Conservation (phyloP, 495 filamentous ascomycete genomes). For the Penicillium goetzii region DNA sequence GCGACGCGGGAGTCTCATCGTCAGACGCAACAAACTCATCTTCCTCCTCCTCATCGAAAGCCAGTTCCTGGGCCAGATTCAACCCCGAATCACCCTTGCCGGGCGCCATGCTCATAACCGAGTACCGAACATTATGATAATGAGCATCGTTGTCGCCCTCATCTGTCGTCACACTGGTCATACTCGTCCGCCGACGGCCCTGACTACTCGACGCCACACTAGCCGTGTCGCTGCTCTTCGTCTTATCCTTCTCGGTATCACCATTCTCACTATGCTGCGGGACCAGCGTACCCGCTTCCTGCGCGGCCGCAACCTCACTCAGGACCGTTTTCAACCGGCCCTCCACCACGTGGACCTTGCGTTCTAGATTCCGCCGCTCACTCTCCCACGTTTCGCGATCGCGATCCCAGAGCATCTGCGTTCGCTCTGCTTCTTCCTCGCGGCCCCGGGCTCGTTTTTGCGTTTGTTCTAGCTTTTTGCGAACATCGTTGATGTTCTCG, state of each 20-base stretch:
- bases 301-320: constrained; percentile 78
- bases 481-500: constrained; percentile 71
- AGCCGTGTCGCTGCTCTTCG: constrained; percentile 67
- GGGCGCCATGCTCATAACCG: constrained; percentile 57
- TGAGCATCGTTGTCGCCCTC: constrained; percentile 41
- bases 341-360: constrained; percentile 84
- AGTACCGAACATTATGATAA: constrained; percentile 61
- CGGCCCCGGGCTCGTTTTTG: constrained; percentile 78
- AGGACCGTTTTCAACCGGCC: constrained; percentile 80
- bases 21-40: constrained; percentile 52
- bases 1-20: constrained; percentile 33
- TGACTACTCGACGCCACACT: constrained; percentile 80
- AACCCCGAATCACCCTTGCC: constrained; percentile 64
- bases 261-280: constrained; percentile 30
- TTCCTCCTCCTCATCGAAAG: constrained; percentile 72
- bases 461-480: constrained; percentile 73
- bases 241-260: constrained; percentile 42
- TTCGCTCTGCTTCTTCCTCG: constrained; percentile 81
- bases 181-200: constrained; percentile 55
- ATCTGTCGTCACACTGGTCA: constrained; percentile 66
- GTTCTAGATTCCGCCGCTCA: constrained; percentile 78
- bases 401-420: constrained; percentile 74
- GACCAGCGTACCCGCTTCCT: constrained; percentile 53
- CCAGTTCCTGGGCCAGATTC: constrained; percentile 88
- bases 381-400: constrained; percentile 84